Evolutionary conservation across 345 rosid genomes (phyloP), one percentile per base, ranked within the genome.

Genomic region (Syzygium oleosum): DNA sequence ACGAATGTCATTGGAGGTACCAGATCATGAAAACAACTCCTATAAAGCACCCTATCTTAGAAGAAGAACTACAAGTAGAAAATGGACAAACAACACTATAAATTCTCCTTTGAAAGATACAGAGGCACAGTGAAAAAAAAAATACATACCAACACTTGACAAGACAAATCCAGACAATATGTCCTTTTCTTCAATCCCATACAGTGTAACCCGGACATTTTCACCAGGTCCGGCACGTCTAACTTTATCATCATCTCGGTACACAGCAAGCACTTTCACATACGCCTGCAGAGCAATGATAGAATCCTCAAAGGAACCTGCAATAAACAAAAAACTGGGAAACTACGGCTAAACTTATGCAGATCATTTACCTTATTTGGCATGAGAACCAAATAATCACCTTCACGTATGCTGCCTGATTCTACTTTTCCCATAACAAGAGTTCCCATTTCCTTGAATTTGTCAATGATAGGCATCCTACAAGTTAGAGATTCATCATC

Each of bases 391-490:
- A 98, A 88, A 78, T 98, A 89, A 89, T 98, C 98, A 54, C 99
- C 99, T 91, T 96, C 99, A 38, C 90, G 88, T 59, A 98, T 91
- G 90, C 94, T 98, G 84, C 99, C 99, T 84, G 96, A 94, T 94
- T 98, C 99, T 51, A 95, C 93, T 90, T 96, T 98, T 59, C 99
- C 99, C 99, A 98, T 98, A 29, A 94, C 96, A 90, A 95, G 96
- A 85, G 99, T 98, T 87, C 99, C 99, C 98, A 98, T 95, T 90
- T 98, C 99, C 91, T 98, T 96, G 91, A 95, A 98, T 87, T 96
- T 98, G 95, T 96, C 99, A 90, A 98, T 91, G 55, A 98, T 93
- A 84, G 99, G 98, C 98, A 98, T 91, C 96, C 99, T 98, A 91
- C 90, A 91, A 87, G 65, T 85, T 61, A 59, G 49, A 11, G 49